Conservation (phyloP, 2,329 filamentous ascomycete genomes). For the Ophiobolus disseminans region DNA sequence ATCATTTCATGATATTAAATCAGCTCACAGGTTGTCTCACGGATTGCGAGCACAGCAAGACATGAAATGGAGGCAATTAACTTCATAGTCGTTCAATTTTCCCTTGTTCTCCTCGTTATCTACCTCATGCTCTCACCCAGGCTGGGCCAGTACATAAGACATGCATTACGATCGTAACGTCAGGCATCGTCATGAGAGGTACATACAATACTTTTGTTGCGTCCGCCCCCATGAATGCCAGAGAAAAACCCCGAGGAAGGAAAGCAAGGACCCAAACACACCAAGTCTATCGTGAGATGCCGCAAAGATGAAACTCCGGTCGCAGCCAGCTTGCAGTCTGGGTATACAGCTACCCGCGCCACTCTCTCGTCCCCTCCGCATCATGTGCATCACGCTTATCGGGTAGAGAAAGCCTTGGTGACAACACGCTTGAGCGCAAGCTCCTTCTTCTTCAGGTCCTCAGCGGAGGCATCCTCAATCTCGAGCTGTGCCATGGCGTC, state of each 20-base stretch:
- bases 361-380: constrained; percentile 24
- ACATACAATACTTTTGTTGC: constrained; percentile 34
- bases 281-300: constrained; percentile 46
- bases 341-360: constrained; percentile 39
- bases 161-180: constrained; percentile 35
- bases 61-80: no score
- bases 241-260: constrained; percentile 30
- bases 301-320: constrained; percentile 40
- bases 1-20: no score
- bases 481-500: constrained; percentile 98
- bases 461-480: constrained; percentile 87
- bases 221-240: constrained; percentile 29
- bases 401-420: constrained; percentile 96
- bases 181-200: constrained; percentile 40
- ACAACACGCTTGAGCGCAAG: constrained; percentile 95
- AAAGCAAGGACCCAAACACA: constrained; percentile 40
- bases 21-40: no score
- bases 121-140: constrained; percentile 15
- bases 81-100: constrained; percentile 25
- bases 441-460: constrained; percentile 99
- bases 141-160: constrained; percentile 26
- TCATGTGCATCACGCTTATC: constrained; percentile 60
- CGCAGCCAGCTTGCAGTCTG: constrained; percentile 35
- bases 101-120: constrained; percentile 20
- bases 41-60: no score